phyloP scores from a whole-genome alignment of 2,329 filamentous ascomycete species.

The Talaromyces pinophilus region DNA sequence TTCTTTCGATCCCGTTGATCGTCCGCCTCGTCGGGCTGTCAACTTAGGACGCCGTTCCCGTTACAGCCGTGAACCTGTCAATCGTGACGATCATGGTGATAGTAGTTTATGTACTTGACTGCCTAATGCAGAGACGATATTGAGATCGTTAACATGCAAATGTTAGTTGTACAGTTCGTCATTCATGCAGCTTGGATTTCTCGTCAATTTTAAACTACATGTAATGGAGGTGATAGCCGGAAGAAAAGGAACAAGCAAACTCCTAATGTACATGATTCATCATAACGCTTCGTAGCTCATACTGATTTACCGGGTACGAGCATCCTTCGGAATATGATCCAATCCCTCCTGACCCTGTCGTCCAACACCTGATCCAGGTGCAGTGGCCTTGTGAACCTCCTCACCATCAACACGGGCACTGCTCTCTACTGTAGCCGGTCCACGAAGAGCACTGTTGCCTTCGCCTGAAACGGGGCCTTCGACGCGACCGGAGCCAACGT shows the following conservation, averaged over 20 bases:
- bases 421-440: constrained; percentile 60
- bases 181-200: background rate
- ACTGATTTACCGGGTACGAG: constrained; percentile 51
- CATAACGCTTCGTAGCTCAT: constrained; percentile 8
- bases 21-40: background rate
- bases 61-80: background rate
- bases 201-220: background rate
- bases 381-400: constrained; percentile 57
- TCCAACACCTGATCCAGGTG: constrained; percentile 54
- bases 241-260: background rate
- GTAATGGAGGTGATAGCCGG: background rate
- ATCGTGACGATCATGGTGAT: background rate
- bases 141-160: background rate
- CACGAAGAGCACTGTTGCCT: constrained; percentile 55
- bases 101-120: background rate
- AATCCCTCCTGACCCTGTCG: constrained; percentile 63
- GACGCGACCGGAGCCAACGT: constrained; percentile 65
- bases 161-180: background rate
- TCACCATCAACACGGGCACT: constrained; percentile 52
- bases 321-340: constrained; percentile 61
- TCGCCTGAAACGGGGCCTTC: constrained; percentile 56
- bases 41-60: background rate
- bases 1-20: background rate
- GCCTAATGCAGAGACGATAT: background rate
- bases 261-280: constrained; percentile 3